These are phyloP conservation scores for Citrus glauca DNA, from an alignment of 345 rosid species.

Conservation along the genomic window DNA sequence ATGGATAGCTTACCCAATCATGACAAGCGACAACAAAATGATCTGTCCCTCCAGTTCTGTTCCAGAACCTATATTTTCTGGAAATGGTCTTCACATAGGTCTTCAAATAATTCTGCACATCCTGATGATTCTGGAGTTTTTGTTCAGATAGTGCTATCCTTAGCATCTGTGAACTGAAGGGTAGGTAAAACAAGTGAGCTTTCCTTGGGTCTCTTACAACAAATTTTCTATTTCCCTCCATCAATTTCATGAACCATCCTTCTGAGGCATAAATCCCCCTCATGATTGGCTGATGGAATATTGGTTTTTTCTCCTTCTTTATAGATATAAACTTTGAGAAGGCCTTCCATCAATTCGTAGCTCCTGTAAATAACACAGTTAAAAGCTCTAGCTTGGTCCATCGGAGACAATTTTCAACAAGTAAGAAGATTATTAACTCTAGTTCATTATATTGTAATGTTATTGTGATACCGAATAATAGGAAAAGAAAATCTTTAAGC, in stretches of 20 bases:
- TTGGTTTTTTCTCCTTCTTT: conserved; percentile 82
- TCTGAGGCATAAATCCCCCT: conserved; percentile 90
- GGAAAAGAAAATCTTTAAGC: neutral
- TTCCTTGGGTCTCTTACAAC: conserved; percentile 66
- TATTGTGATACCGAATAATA: neutral
- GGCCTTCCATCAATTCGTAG: conserved; percentile 72
- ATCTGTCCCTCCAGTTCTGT: conserved; percentile 78
- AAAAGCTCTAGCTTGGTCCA: conserved; percentile 2
- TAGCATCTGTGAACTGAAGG: conserved; percentile 58
- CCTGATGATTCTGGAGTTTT: conserved; percentile 29
- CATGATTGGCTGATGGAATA: conserved; percentile 65
- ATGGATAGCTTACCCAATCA: conserved; percentile 73
- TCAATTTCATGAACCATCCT: conserved; percentile 94
- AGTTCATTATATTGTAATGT: no score
- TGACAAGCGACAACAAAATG: conserved; percentile 94
- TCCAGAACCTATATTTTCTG: conserved; percentile 70
- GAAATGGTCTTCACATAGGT: conserved; percentile 57
- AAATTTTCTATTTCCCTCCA: conserved; percentile 72
- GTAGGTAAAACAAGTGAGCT: conserved; percentile 88
- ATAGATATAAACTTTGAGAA: conserved; percentile 70
- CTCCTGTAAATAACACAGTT: conserved; percentile 47
- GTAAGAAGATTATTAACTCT: neutral
- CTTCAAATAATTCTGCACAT: conserved; percentile 44
- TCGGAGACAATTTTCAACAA: neutral
- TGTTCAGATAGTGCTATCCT: conserved; percentile 40